A percentile compares a stretch with the other conserved stretches of the same genome.
Evolutionary conservation across 2,329 filamentous ascomycete genomes (phyloP).

Genomic region (Elsinoe australis): DNA sequence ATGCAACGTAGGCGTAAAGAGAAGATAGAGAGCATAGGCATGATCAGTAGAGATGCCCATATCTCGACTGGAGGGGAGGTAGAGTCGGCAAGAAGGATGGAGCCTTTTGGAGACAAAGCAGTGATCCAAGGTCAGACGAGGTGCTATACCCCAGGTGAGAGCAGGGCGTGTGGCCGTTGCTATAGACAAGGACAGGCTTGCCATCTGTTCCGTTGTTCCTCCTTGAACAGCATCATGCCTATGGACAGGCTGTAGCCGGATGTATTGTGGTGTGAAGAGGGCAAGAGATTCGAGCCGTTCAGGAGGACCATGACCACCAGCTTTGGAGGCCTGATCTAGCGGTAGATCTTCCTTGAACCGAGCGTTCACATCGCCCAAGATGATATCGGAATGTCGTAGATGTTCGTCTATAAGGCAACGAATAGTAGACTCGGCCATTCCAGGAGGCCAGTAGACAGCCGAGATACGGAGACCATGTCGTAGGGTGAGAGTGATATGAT

Average conservation of each 20-base stretch:
- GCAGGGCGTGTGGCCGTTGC: no score
- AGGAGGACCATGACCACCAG: neutral
- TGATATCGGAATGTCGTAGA: conserved; percentile 3
- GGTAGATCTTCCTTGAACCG: no score
- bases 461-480: no score
- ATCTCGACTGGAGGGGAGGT: conserved; percentile 16
- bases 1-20: neutral
- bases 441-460: no score
- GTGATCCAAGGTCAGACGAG: conserved; percentile 12
- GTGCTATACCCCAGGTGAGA: conserved; percentile 19
- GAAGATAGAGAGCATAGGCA: conserved; percentile 9
- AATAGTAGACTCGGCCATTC: no score
- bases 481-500: no score
- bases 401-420: conserved; percentile 10
- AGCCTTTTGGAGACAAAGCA: conserved; percentile 8
- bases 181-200: conserved; percentile 18
- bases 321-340: conserved; percentile 5
- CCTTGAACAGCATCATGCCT: no score
- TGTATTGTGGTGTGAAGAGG: no score
- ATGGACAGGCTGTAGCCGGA: no score
- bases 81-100: no score
- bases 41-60: conserved; percentile 17
- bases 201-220: neutral
- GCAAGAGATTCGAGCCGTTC: no score
- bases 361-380: no score